Percentiles rank a stretch among this genome's conserved stretches.
These are phyloP conservation scores for Leccinum obscurum DNA, from an alignment of 768 basidiomycete species.

Conservation along the genomic window DNA sequence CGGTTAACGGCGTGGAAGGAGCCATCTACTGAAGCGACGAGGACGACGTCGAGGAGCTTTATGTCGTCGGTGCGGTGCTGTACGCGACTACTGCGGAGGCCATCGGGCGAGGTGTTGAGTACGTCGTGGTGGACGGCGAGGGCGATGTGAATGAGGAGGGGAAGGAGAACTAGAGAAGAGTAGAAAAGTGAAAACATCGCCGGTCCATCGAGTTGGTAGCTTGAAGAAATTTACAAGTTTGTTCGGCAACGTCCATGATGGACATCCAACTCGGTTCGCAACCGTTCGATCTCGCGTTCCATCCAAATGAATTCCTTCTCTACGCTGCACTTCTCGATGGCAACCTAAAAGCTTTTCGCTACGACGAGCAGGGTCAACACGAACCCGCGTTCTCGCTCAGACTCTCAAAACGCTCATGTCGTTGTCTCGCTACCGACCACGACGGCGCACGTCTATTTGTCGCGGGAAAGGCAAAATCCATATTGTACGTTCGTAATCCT, in stretches of 20 bases:
- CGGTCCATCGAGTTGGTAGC: slow-evolving; percentile 25
- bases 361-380: slow-evolving; percentile 68
- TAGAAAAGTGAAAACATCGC: slow-evolving; percentile 38
- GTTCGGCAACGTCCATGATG: slow-evolving; percentile 36
- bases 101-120: slow-evolving; percentile 22
- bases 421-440: slow-evolving; percentile 65
- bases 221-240: neutral
- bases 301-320: slow-evolving; percentile 69
- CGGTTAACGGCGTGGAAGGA: slow-evolving; percentile 93
- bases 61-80: slow-evolving; percentile 36
- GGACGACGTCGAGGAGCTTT: slow-evolving; percentile 76
- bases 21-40: slow-evolving; percentile 93
- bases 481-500: slow-evolving; percentile 58
- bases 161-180: slow-evolving; percentile 26
- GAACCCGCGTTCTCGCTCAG: slow-evolving; percentile 54
- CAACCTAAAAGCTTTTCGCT: slow-evolving; percentile 76
- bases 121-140: slow-evolving; percentile 33
- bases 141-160: slow-evolving; percentile 33
- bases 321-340: slow-evolving; percentile 83
- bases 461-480: slow-evolving; percentile 76
- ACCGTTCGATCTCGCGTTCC: slow-evolving; percentile 89
- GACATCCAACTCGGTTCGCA: slow-evolving; percentile 74
- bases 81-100: slow-evolving; percentile 24
- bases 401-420: slow-evolving; percentile 83
- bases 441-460: slow-evolving; percentile 73